Conservation (phyloP, 2,329 filamentous ascomycete genomes). For the Pyrenophora graminea region DNA sequence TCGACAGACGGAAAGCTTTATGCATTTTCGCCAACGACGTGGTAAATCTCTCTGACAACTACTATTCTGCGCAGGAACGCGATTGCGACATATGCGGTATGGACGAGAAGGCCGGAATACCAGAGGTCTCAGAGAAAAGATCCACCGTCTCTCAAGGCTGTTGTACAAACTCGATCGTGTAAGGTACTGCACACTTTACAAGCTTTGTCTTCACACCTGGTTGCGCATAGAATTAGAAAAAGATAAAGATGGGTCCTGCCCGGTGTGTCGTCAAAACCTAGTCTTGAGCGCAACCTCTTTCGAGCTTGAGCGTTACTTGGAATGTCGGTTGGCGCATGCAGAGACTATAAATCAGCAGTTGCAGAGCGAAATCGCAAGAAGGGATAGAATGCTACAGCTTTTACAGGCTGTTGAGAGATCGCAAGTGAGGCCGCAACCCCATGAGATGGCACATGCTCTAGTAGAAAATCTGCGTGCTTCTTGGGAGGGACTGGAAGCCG, state of each 20-base stretch:
- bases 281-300: background rate
- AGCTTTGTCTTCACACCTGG: background rate
- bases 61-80: background rate
- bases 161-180: background rate
- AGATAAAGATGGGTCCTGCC: background rate
- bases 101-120: background rate
- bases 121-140: background rate
- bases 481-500: too few relatives aligned
- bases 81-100: slow-evolving; percentile 1
- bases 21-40: background rate
- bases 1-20: background rate
- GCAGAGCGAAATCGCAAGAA: too few relatives aligned
- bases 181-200: background rate
- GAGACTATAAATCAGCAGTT: too few relatives aligned
- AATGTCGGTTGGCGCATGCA: too few relatives aligned
- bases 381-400: too few relatives aligned
- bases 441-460: too few relatives aligned
- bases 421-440: too few relatives aligned
- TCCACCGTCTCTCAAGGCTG: background rate
- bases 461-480: too few relatives aligned
- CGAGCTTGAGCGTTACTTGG: too few relatives aligned
- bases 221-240: background rate
- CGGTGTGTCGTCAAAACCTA: background rate
- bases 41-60: background rate
- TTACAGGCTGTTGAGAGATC: too few relatives aligned